phyloP scores from a whole-genome alignment of 495 filamentous ascomycete genomes.

The Penicillium atrosanguineum region DNA sequence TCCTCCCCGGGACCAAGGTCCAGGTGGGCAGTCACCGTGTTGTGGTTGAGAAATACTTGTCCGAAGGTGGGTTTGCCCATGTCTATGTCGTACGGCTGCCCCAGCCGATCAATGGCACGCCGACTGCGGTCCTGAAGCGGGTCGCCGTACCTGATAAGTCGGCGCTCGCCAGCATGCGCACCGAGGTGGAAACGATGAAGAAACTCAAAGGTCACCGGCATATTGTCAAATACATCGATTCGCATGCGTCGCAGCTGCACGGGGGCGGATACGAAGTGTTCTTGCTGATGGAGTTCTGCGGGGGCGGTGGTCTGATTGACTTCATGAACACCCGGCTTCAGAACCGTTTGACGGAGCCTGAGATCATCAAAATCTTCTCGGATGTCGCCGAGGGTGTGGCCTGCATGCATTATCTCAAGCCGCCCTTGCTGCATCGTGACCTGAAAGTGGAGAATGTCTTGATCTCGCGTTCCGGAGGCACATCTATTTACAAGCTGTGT shows the following conservation, averaged over 20 bases:
- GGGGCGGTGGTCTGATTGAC: slow-evolving; percentile 89
- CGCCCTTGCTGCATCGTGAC: slow-evolving; percentile 88
- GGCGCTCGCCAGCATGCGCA: slow-evolving; percentile 90
- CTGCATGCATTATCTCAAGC: slow-evolving; percentile 98
- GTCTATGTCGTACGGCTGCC: slow-evolving; percentile 93
- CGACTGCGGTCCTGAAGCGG: slow-evolving; percentile 87
- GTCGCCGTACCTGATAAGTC: slow-evolving; percentile 98
- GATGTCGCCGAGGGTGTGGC: slow-evolving; percentile 95
- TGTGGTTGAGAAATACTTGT: slow-evolving; percentile 96
- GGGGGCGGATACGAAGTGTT: slow-evolving; percentile 97
- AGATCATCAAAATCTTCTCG: slow-evolving; percentile 94
- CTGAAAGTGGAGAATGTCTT: slow-evolving; percentile 98
- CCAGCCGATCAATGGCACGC: slow-evolving; percentile 71
- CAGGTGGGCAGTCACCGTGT: slow-evolving; percentile 91
- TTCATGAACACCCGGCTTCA: slow-evolving; percentile 99
- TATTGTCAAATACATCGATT: slow-evolving; percentile 98
- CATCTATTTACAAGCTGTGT: slow-evolving; percentile 84
- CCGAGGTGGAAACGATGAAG: slow-evolving; percentile 99
- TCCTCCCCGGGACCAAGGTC: slow-evolving; percentile 90
- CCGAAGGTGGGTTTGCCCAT: slow-evolving; percentile 97
- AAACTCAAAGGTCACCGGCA: slow-evolving; percentile 91
- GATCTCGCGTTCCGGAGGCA: slow-evolving; percentile 64
- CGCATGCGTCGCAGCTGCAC: slow-evolving; percentile 88
- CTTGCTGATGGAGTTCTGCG: slow-evolving; percentile 90
- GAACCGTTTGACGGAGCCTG: slow-evolving; percentile 93